Evolutionary conservation across 352 stramenopile genomes (phyloP).

Genomic region (Phytophthora nicotianae): DNA sequence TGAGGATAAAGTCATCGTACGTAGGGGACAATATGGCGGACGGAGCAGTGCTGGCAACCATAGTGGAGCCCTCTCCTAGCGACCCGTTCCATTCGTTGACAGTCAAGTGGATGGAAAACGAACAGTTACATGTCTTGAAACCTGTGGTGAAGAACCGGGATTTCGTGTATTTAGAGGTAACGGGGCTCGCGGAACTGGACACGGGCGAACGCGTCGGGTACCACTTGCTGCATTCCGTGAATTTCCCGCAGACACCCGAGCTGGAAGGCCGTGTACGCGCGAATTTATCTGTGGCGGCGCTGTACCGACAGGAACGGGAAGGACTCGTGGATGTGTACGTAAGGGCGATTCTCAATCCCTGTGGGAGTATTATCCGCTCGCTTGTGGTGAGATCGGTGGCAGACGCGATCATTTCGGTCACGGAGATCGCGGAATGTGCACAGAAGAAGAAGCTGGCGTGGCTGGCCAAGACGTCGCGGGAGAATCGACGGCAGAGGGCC

Average conservation of each 20-base stretch:
- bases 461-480: slow-evolving; percentile 23
- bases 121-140: slow-evolving; percentile 24
- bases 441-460: slow-evolving; percentile 47
- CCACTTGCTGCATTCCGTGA: slow-evolving; percentile 61
- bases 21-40: slow-evolving; percentile 48
- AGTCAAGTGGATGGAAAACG: slow-evolving; percentile 49
- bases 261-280: slow-evolving; percentile 31
- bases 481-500: slow-evolving; percentile 10
- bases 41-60: slow-evolving; percentile 48
- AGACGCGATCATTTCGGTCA: slow-evolving; percentile 36
- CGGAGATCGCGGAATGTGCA: slow-evolving; percentile 32
- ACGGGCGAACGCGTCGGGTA: slow-evolving; percentile 59
- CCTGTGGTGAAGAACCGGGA: slow-evolving; percentile 56
- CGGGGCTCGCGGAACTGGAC: slow-evolving; percentile 35
- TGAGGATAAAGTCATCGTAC: slow-evolving; percentile 50
- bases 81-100: slow-evolving; percentile 52
- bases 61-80: slow-evolving; percentile 45
- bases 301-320: slow-evolving; percentile 47
- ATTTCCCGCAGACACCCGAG: slow-evolving; percentile 40
- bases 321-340: slow-evolving; percentile 46
- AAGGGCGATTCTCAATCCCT: slow-evolving; percentile 35
- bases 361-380: slow-evolving; percentile 37
- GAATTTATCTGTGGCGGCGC: slow-evolving; percentile 41
- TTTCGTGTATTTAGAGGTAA: slow-evolving; percentile 63
- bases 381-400: slow-evolving; percentile 30